Percentiles rank a stretch among this genome's conserved stretches.
These are phyloP conservation scores for Prunus dulcis DNA, from an alignment of 306 rosid species.

Conservation along the genomic window DNA sequence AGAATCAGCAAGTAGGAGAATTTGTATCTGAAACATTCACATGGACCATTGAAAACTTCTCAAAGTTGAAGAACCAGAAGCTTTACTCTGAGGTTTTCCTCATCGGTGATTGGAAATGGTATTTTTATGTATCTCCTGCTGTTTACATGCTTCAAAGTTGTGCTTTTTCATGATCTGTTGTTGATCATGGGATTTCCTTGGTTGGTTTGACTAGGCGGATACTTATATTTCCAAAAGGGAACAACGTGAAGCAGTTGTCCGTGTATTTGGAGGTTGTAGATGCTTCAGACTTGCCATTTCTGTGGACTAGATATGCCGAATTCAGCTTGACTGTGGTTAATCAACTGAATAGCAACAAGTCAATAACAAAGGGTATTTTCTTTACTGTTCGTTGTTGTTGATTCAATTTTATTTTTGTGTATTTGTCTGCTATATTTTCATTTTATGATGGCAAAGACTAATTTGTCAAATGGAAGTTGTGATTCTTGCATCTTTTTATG, in stretches of 20 bases:
- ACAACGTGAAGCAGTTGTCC: neutral
- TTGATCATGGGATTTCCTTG: neutral
- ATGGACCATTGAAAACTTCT: neutral
- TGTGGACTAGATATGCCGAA: neutral
- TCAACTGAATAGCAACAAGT: neutral
- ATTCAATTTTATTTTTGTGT: neutral
- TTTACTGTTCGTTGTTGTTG: neutral
- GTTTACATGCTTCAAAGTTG: neutral
- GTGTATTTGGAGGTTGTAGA: constrained; percentile 1
- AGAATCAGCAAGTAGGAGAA: neutral
- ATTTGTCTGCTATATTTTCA: neutral
- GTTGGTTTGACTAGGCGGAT: constrained; percentile 5
- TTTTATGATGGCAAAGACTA: neutral
- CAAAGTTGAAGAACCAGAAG: neutral
- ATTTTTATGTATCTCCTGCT: neutral
- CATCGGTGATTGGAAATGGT: constrained; percentile 14
- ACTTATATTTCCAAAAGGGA: neutral
- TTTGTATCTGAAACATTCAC: neutral
- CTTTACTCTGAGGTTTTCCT: neutral
- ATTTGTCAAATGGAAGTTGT: neutral
- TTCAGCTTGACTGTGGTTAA: neutral
- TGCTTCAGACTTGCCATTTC: neutral
- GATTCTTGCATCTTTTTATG: neutral
- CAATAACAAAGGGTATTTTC: neutral
- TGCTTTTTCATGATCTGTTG: neutral